Evolutionary conservation across 176 grass and related monocot species (phyloP), one percentile per base, ranked within the genome.

Genomic region (Phoenix roebelenii): DNA sequence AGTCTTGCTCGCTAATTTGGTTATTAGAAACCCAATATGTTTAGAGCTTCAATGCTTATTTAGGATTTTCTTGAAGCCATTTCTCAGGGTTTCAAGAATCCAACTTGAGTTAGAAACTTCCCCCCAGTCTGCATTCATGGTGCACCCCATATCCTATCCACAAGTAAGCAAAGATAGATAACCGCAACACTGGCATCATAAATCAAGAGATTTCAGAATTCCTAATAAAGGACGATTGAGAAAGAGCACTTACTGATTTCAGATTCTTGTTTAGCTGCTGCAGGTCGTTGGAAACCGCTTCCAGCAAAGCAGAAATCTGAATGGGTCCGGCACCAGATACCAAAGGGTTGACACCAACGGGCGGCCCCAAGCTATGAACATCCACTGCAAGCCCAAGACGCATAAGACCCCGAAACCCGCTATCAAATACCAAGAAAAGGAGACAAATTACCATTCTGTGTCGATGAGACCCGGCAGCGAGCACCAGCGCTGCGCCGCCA

Each of bases 261-360:
- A 98, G 76, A 70, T 98, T 98, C 61, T 74, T 82, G 67, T 98
- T 92, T 51, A 98, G 84, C 61, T 70, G 83, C 15, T 83, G 82
- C 52, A 98, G 28, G 59, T 92, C 87, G 4, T 75, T 73, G 4
- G 84, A 79, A 50, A 98, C 87, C n/a, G 85, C 84, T 58, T 98
- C 84, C 25, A 88, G 25, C 56, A 98, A 60, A 0, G 84, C 80
- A 63, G 93, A 76, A 62, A 98, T 63, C 23, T 79, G 85, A 3
- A 83, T 49, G 17, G 35, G 71, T 12, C 69, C 79, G 10, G 66
- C 23, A 6, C 49, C 64, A 32, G 81, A 12, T 16, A 68, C 64
- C 12, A 55, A 4, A 22, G 68, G 56, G 25, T 44, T 76, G 18
- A 64, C n/a, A 60, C 55, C 17, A 23, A 73, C 17, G 29, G 50